Base-by-base conservation (phyloP, 129 eudicot species). In the sunflower (Helianthus annuus) region DNA sequence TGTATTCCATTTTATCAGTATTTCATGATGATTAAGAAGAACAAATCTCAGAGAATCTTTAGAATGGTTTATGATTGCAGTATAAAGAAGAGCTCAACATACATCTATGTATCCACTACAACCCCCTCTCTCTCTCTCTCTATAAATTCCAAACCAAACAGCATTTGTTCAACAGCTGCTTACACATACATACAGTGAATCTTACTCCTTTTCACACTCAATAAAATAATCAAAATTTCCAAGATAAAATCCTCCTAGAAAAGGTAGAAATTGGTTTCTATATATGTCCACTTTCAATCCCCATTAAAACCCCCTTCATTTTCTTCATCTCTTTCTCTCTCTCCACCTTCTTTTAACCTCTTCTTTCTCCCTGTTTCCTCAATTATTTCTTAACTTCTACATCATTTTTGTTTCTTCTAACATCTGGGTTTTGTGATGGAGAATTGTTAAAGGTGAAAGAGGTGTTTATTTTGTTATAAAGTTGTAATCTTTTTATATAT, bases 211-310 rank as follows among this genome's bases (percentile, higher is more conserved):
- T 42, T 42, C 46, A 42, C 46, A 42, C 46, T 75, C 7, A 75
- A 75, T 75, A 55, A 66, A 75, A 66, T 66, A 66, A 40, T 66
- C 17, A 54, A 65, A 27, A 55, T 32, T 65, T 40, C 15, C 29
- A 17, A 51, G 56, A 38, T 52, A 64, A 63, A 36, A 63, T 63
- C 78, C 78, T 70, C 46, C 17, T 14, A 54, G 38, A 75, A 75
- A 75, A 66, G 79, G 60, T 64, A 66, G 51, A 75, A 54, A 55
- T 75, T 75, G 79, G 79, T 66, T 65, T 75, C 73, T 66, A 75
- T 75, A 66, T 75, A 75, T 66, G 72, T 66, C 79, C 64, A 75
- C 79, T 27, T 75, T 57, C 57, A 53, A 40, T 42, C 66, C 48
- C 66, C 66, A 24, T n/a, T 39, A 60, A 24, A 11, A 8, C 51